phyloP scores from a whole-genome alignment of 2,329 filamentous ascomycete species.

The Trichoderma sp. region DNA sequence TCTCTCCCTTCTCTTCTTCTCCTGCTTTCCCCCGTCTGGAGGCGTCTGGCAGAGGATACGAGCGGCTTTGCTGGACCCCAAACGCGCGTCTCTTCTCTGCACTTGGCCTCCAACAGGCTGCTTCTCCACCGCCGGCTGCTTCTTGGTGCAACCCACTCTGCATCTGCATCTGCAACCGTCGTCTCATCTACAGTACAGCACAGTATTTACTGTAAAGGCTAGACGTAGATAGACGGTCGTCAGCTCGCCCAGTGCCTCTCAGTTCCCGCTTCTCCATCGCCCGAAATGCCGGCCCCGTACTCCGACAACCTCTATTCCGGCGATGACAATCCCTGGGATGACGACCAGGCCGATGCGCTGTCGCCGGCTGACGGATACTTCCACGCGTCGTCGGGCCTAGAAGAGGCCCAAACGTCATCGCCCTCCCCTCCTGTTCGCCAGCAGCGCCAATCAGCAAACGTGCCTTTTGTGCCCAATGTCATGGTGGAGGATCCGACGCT shows the following conservation, averaged over 20 bases:
- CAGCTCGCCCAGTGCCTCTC: neutral
- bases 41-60: neutral
- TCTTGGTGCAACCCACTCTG: constrained; percentile 4
- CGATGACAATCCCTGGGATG: constrained; percentile 34
- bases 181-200: neutral
- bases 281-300: constrained; percentile 45
- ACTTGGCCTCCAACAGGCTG: neutral
- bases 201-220: neutral
- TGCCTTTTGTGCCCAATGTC: constrained; percentile 47
- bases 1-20: neutral
- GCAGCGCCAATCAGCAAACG: constrained; percentile 32
- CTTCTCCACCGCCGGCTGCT: neutral
- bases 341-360: constrained; percentile 36
- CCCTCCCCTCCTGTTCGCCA: constrained; percentile 22
- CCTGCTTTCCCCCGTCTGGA: neutral
- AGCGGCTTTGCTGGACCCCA: neutral
- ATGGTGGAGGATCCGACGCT: constrained; percentile 49
- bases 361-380: constrained; percentile 55
- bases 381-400: constrained; percentile 33
- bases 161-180: neutral
- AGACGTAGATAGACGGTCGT: neutral
- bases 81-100: neutral
- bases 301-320: constrained; percentile 47
- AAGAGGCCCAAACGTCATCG: constrained; percentile 25
- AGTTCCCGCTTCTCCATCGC: neutral